These are phyloP conservation scores for Hippophae tibetana DNA, from an alignment of 306 rosid species.

Conservation along the genomic window DNA sequence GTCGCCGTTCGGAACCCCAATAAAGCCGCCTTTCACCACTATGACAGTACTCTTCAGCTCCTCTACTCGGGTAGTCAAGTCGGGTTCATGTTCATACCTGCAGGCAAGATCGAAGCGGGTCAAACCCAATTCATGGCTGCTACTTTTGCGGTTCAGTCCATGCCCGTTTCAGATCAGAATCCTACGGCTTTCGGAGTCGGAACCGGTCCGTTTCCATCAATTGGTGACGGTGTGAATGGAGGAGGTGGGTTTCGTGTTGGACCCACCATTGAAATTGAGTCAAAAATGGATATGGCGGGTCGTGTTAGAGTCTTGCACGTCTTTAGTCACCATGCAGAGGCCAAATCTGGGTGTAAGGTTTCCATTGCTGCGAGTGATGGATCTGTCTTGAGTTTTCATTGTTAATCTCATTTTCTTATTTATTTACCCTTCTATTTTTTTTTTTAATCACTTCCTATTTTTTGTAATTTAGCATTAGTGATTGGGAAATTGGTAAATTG, in stretches of 20 bases:
- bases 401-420: too few species aligned
- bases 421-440: too few species aligned
- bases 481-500: too few species aligned
- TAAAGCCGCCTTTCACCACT: slow-evolving; percentile 65
- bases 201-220: too few species aligned
- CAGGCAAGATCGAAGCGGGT: slow-evolving; percentile 60
- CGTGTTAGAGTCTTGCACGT: slow-evolving; percentile 66
- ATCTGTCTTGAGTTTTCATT: neutral
- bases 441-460: too few species aligned
- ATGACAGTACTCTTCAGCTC: slow-evolving; percentile 78
- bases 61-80: slow-evolving; percentile 58
- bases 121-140: slow-evolving; percentile 71
- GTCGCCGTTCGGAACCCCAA: slow-evolving; percentile 75
- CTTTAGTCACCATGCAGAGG: slow-evolving; percentile 17
- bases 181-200: neutral
- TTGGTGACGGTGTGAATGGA: too few species aligned
- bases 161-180: slow-evolving; percentile 22
- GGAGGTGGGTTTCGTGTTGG: slow-evolving; percentile 28
- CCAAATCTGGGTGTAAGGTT: neutral
- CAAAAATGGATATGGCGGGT: slow-evolving; percentile 63
- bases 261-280: slow-evolving; percentile 63
- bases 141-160: slow-evolving; percentile 57
- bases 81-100: slow-evolving; percentile 95
- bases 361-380: neutral
- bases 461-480: too few species aligned